Evolutionary conservation across 1,284 basidiomycete species (phyloP), one percentile per base, ranked within the genome.

Genomic region (Heterobasidion occidentale): DNA sequence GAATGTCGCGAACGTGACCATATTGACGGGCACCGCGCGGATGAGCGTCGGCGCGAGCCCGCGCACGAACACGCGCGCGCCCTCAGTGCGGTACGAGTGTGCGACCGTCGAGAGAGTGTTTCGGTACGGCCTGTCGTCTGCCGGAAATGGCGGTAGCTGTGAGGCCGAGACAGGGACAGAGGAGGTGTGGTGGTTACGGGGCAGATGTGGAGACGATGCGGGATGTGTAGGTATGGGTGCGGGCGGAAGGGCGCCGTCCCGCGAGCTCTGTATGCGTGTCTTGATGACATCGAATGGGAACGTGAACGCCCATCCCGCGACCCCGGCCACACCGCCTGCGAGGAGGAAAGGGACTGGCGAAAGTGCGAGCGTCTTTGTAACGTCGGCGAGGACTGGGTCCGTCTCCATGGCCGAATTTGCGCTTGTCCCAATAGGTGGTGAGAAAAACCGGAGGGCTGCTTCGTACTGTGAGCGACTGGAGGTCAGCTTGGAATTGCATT

Each of bases 231-330:
- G 7, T 49, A 1, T 20, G 36, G 46, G 27, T n/a, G 49, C 33
- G 48, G 49, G 2, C 34, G 54, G 12, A 17, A 54, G 14, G 11
- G 56, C 34, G n/a, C 33, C 46, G 54, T 56, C 55, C 46, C 52
- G n/a, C 51, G 46, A 64, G 35, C 80, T 80, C 68, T 95, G 92
- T 64, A 94, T 82, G 2, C 91, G 81, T 7, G 92, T 94, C 72
- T 94, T 94, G 61, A 94, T 77, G 6, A 93, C 88, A 64, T 94
- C 92, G 56, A 93, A 75, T 1, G 90, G 89, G 70, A 94, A 93
- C 0, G 90, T 93, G 1, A 75, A 77, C 1, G 82, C 42, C 88
- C 88, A 90, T 3, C 86, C 85, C 15, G 76, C 77, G 20, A 86
- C 73, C 3, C 92, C 92, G 0, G 91, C 91, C 1, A 88, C 67